Evolutionary conservation across 805 yeast species (phyloP).

Genomic region (Sugiyamaella qingdaonensis): DNA sequence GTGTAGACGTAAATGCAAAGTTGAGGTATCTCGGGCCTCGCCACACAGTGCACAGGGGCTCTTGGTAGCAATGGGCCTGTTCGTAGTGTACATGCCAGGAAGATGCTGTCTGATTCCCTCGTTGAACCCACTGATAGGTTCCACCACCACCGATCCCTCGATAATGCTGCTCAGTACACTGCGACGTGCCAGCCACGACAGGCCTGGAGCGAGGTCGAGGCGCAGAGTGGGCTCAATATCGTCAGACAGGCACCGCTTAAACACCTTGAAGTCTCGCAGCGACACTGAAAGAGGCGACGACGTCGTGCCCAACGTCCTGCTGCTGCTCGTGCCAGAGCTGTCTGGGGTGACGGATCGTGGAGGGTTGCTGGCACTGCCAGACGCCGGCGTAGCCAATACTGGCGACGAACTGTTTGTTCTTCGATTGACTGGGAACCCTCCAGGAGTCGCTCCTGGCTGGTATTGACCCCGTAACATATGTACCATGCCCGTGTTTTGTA

Average conservation of each 20-base stretch:
- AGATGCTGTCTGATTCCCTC: conserved; percentile 50
- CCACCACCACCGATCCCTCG: conserved; percentile 77
- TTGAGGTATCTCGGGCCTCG: conserved; percentile 62
- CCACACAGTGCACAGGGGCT: conserved; percentile 83
- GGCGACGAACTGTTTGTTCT: conserved; percentile 2
- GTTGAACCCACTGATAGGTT: conserved; percentile 81
- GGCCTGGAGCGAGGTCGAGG: conserved; percentile 58
- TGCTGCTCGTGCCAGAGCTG: neutral
- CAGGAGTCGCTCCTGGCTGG: conserved; percentile 1
- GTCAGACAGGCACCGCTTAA: conserved; percentile 61
- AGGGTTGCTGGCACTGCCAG: neutral
- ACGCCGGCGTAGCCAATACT: neutral
- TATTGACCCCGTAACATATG: neutral
- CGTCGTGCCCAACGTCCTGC: neutral
- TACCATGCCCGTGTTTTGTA: conserved; percentile 2
- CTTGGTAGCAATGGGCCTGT: conserved; percentile 67
- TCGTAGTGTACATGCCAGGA: conserved; percentile 2
- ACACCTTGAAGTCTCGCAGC: conserved; percentile 52
- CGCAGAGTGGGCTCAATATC: conserved; percentile 75
- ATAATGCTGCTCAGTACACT: conserved; percentile 61
- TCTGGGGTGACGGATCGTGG: neutral
- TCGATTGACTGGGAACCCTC: conserved; percentile 6
- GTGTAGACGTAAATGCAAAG: conserved; percentile 76
- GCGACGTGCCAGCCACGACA: conserved; percentile 59
- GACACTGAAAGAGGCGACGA: conserved; percentile 15